Evolutionary conservation across 805 yeast species (phyloP).

Genomic region (Maudiozyma serrabonitensis): DNA sequence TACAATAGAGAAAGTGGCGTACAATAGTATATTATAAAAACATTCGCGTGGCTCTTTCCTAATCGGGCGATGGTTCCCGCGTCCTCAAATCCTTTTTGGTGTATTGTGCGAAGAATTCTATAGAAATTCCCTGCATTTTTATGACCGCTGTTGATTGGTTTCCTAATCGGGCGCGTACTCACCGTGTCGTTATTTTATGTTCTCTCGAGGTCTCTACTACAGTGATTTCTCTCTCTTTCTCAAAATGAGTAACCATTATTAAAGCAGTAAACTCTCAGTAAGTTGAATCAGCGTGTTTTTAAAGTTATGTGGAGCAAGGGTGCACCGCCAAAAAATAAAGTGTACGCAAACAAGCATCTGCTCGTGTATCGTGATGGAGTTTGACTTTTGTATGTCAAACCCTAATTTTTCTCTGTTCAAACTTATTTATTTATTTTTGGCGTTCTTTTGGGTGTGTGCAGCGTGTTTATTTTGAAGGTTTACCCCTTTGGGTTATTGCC

Average conservation of each 20-base stretch:
- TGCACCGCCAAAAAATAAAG: no score
- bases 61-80: not conserved
- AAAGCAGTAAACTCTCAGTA: no score
- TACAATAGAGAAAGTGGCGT: not conserved
- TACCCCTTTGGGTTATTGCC: no score
- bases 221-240: not conserved
- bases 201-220: no score
- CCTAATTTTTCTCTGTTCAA: not conserved
- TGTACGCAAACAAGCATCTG: no score
- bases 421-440: not conserved
- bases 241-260: not conserved
- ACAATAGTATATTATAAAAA: not conserved
- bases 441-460: no score
- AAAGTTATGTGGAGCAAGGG: no score
- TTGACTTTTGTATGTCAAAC: no score
- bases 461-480: no score
- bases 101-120: not conserved
- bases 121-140: not conserved
- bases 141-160: not conserved
- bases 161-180: not conserved
- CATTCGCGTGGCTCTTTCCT: not conserved
- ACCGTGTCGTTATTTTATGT: not conserved
- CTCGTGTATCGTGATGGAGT: no score
- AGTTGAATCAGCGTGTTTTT: no score
- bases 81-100: not conserved